Evolutionary conservation across 257 asterid species (phyloP), one percentile per base, ranked within the genome.

Genomic region (Voacanga thouarsii): DNA sequence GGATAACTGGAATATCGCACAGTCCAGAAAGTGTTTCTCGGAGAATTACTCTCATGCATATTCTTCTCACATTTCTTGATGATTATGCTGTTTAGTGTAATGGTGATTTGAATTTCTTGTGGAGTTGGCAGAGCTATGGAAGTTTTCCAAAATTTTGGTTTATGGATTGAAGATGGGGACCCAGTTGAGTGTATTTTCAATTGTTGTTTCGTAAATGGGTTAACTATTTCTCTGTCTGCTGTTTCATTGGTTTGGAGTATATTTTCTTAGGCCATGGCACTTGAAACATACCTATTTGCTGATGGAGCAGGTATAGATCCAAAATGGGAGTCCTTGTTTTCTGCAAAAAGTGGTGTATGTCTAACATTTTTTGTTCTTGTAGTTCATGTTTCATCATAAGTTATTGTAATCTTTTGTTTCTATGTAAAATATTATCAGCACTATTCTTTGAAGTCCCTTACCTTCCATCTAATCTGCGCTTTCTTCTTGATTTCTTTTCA

Each of bases 251-350:
- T 43, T 66, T 57, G 43, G 18, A 26, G 14, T 45, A 45, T 33
- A 57, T 55, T 21, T 61, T 12, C 19, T 80, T 45, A 19, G 19
- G 82, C 72, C 69, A 66, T 68, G 51, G 19, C 55, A 37, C 11
- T 45, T 67, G 28, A 4, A n/a, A 44, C 65, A 70, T 76, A 74
- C 78, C 26, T 80, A 33, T 73, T 26, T 68, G 67, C 15, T 78
- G 49, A 75, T 56, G 78, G 84, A 71, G 81, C 60, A 74, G 75
- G 79, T 79, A 1, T 79, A 81, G 87, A 91, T 91, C 90, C 86
- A 68, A 39, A 43, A 71, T n/a, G 65, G 55, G 56, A 69, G 74
- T 66, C 50, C 24, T 49, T 55, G n/a, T 45, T 69, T 67, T 30
- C 23, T 41, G 65, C 19, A 24, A 65, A 67, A 21, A 24, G 24